Percentiles rank a stretch among this genome's conserved stretches.
These are phyloP conservation scores for Cucurbita moschata DNA, from an alignment of 306 rosid genomes.

Conservation along the genomic window DNA sequence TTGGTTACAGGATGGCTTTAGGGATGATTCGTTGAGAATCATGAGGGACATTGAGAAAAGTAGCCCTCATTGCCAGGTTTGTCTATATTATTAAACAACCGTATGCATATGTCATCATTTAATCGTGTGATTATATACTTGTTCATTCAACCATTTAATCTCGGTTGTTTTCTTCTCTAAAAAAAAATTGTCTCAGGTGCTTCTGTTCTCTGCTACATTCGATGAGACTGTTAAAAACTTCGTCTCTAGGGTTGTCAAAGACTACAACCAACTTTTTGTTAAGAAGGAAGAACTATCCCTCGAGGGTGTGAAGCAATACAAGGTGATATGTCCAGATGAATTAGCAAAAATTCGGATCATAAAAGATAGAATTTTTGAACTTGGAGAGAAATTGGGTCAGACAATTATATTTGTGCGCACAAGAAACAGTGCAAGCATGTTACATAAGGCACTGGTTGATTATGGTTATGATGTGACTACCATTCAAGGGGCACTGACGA, in stretches of 20 bases:
- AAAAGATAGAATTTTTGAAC: conserved; percentile 51
- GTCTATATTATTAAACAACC: background rate
- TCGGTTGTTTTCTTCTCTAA: background rate
- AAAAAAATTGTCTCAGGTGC: conserved; percentile 35
- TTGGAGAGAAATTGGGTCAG: conserved; percentile 84
- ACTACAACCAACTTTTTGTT: conserved; percentile 65
- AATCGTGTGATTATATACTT: too few relatives aligned
- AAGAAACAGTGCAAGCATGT: conserved; percentile 45
- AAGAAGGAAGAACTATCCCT: conserved; percentile 77
- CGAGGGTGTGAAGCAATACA: conserved; percentile 73
- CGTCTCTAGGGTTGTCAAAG: conserved; percentile 41
- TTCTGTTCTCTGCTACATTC: conserved; percentile 85
- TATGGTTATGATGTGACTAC: conserved; percentile 60
- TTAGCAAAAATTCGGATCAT: conserved; percentile 42
- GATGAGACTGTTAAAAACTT: conserved; percentile 67
- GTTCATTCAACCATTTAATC: background rate
- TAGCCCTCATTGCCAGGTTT: conserved; percentile 64
- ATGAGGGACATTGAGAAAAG: conserved; percentile 54
- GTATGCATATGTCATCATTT: too few relatives aligned
- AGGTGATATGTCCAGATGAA: conserved; percentile 60
- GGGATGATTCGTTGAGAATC: conserved; percentile 78
- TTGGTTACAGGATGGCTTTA: conserved; percentile 68
- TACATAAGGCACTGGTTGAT: conserved; percentile 43
- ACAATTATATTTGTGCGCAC: conserved; percentile 71
- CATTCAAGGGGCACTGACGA: conserved; percentile 53